These are phyloP conservation scores for Epichloe bromicola DNA, from an alignment of 2,329 filamentous ascomycete species.

Conservation along the genomic window DNA sequence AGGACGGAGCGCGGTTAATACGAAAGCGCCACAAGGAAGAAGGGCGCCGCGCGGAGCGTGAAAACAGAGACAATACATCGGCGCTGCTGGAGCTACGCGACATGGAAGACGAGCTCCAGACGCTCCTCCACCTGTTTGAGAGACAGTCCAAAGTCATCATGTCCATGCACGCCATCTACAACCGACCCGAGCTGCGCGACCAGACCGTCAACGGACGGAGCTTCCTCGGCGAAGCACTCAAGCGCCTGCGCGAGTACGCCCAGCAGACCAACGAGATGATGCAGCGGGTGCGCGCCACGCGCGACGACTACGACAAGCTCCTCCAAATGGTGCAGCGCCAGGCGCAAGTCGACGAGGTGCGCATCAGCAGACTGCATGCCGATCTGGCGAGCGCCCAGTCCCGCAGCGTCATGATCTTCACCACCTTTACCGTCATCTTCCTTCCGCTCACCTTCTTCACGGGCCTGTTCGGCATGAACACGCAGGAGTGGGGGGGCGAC, in stretches of 20 bases:
- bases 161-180: constrained; percentile 32
- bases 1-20: constrained; percentile 27
- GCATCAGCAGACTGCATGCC: constrained; percentile 47
- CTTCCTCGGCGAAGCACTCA: constrained; percentile 40
- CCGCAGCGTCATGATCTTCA: constrained; percentile 53
- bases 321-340: constrained; percentile 56
- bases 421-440: constrained; percentile 50
- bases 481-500: constrained; percentile 45
- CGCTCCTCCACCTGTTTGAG: constrained; percentile 43
- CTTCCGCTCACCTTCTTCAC: constrained; percentile 53
- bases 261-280: constrained; percentile 44
- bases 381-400: constrained; percentile 50
- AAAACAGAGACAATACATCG: constrained; percentile 51
- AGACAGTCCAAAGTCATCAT: constrained; percentile 39
- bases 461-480: constrained; percentile 52
- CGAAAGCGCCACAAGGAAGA: constrained; percentile 26
- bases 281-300: constrained; percentile 40
- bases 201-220: constrained; percentile 32
- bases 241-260: constrained; percentile 40
- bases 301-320: constrained; percentile 51
- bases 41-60: constrained; percentile 34
- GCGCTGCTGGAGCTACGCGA: constrained; percentile 49
- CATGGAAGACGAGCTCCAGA: constrained; percentile 49
- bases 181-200: constrained; percentile 25
- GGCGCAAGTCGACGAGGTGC: constrained; percentile 52